Conservation (phyloP, 1,284 basidiomycete species). For the Fomes fomentarius region DNA sequence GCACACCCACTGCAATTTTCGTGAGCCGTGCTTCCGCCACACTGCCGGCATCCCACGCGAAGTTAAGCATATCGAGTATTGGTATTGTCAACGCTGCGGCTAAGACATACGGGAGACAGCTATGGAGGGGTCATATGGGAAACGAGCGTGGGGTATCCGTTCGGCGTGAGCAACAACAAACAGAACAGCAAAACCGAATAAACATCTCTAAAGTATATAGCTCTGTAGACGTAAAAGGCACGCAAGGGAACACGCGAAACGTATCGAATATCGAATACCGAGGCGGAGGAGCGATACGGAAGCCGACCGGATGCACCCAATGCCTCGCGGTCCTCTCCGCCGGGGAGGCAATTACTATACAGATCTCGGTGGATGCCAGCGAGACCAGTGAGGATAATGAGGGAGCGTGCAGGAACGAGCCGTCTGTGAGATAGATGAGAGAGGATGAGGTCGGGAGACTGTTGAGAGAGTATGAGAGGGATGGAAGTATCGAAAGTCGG, state of each 20-base stretch:
- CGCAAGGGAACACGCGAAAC: not conserved
- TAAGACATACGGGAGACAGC: conserved; percentile 9
- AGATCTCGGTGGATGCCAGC: not conserved
- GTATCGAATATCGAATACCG: conserved; percentile 6
- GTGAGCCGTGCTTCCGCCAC: not conserved
- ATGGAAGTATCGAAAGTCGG: no score
- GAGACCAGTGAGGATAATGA: conserved; percentile 2
- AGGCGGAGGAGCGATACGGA: conserved; percentile 7
- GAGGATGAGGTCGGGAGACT: not conserved
- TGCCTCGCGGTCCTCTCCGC: conserved; percentile 13
- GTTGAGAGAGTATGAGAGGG: not conserved
- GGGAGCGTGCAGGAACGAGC: conserved; percentile 8
- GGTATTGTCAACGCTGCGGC: conserved; percentile 4
- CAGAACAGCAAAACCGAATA: conserved; percentile 20
- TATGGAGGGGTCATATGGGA: conserved; percentile 21
- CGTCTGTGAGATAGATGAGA: conserved; percentile 14
- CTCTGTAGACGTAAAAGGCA: conserved; percentile 12
- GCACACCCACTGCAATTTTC: not conserved
- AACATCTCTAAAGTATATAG: conserved; percentile 23
- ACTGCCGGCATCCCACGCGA: not conserved
- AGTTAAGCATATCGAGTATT: conserved; percentile 1
- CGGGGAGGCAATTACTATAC: conserved; percentile 14
- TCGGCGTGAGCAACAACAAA: conserved; percentile 19
- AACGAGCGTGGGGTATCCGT: conserved; percentile 31
- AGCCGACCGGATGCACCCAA: conserved; percentile 12